phyloP scores from a whole-genome alignment of 2,329 filamentous ascomycete species.

The Colletotrichum incanum region DNA sequence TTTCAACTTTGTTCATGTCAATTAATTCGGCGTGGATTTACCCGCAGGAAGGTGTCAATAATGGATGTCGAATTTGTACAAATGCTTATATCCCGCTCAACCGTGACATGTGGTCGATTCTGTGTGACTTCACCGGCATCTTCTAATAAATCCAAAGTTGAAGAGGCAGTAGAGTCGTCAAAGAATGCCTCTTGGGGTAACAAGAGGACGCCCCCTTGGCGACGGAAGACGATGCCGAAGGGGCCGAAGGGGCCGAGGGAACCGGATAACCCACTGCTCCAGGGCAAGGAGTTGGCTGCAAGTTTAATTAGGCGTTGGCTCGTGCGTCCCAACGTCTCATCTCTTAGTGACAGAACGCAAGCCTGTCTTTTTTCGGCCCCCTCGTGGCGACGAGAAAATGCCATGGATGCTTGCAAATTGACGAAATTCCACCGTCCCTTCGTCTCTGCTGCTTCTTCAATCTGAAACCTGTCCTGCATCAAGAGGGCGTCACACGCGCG shows the following conservation, averaged over 20 bases:
- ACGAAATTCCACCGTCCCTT: constrained; percentile 5
- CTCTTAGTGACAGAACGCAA: constrained; percentile 2
- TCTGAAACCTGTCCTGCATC: constrained; percentile 44
- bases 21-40: constrained; percentile 20
- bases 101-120: not conserved
- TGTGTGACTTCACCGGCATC: too few species aligned
- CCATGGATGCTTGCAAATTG: constrained; percentile 1
- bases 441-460: constrained; percentile 18
- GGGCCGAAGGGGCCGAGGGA: constrained; percentile 28
- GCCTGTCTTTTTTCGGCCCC: not conserved
- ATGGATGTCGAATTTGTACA: constrained; percentile 31
- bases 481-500: constrained; percentile 33
- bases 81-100: not conserved
- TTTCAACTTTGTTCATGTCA: constrained; percentile 15
- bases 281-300: constrained; percentile 17
- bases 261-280: constrained; percentile 14
- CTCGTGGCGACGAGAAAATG: not conserved
- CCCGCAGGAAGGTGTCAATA: constrained; percentile 26
- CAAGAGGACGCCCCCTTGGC: constrained; percentile 12
- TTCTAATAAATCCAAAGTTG: too few species aligned
- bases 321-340: constrained; percentile 31
- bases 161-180: not conserved
- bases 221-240: constrained; percentile 32
- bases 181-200: not conserved
- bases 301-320: constrained; percentile 42